Evolutionary conservation across 306 rosid species (phyloP).

Genomic region (Medicago lupulina): DNA sequence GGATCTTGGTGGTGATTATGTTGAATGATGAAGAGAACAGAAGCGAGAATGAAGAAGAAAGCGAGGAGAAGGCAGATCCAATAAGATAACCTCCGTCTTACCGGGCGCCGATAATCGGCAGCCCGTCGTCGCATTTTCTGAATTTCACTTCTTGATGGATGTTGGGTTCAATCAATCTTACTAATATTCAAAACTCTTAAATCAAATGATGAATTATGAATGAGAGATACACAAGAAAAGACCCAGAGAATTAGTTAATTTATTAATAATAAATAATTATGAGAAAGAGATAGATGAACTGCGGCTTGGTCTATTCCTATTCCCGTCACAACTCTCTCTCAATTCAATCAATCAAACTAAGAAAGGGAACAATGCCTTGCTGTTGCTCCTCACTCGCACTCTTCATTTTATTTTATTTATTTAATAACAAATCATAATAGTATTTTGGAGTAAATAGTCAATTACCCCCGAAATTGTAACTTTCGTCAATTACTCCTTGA

Average conservation of each 20-base stretch:
- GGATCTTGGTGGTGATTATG: conserved; percentile 90
- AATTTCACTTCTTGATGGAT: conserved; percentile 9
- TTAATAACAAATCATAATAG: too few species aligned
- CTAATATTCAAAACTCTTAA: too few species aligned
- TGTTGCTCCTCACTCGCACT: neutral
- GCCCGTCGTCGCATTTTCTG: conserved; percentile 95
- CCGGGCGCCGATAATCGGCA: conserved; percentile 98
- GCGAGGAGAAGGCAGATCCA: conserved; percentile 93
- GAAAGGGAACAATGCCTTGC: neutral
- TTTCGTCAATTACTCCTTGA: too few species aligned
- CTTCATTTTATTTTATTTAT: neutral
- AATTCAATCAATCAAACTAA: neutral
- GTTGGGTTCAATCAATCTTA: neutral
- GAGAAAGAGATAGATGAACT: conserved; percentile 1
- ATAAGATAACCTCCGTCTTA: conserved; percentile 78
- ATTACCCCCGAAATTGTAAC: too few species aligned
- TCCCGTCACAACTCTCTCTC: neutral
- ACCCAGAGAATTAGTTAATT: neutral
- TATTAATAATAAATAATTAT: neutral
- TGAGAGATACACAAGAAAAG: neutral
- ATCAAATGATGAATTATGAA: neutral
- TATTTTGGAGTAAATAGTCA: too few species aligned
- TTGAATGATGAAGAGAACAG: conserved; percentile 74
- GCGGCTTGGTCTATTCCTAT: neutral
- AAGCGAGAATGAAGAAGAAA: conserved; percentile 65